Evolutionary conservation across 352 stramenopile genomes (phyloP).

Genomic region (Globisporangium acanthophoron): DNA sequence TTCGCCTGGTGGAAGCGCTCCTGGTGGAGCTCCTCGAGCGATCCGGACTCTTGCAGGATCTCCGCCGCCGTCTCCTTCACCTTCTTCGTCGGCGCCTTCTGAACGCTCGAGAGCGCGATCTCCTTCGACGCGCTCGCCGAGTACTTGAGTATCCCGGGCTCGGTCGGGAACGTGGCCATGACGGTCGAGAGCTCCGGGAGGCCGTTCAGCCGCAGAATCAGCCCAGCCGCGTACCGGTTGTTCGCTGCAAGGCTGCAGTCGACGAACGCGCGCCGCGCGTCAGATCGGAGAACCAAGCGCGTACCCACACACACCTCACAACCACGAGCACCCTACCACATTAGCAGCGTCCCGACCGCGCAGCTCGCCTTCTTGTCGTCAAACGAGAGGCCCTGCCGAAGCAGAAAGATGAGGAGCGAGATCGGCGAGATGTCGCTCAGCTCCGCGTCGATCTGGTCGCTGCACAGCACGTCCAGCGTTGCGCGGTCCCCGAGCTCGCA

Average conservation of each 20-base stretch:
- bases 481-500: constrained; percentile 59
- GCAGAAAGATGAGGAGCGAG: constrained; percentile 63
- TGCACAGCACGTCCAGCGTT: constrained; percentile 49
- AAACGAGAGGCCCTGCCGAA: constrained; percentile 62
- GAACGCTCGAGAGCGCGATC: constrained; percentile 49
- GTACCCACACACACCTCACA: neutral
- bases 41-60: constrained; percentile 37
- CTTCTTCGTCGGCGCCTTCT: constrained; percentile 24
- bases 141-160: constrained; percentile 68
- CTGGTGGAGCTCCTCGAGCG: constrained; percentile 25
- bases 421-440: constrained; percentile 49
- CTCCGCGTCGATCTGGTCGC: constrained; percentile 12
- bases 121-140: constrained; percentile 47
- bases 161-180: constrained; percentile 64
- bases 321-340: constrained; percentile 37
- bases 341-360: constrained; percentile 61
- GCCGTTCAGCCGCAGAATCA: constrained; percentile 55
- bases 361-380: constrained; percentile 82
- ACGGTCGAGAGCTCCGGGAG: constrained; percentile 66
- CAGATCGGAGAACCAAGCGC: neutral
- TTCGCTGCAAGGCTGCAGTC: constrained; percentile 42
- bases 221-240: constrained; percentile 36
- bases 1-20: constrained; percentile 13
- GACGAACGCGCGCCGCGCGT: no score
- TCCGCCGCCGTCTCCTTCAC: constrained; percentile 35